Evolutionary conservation across 306 rosid species (phyloP).

Genomic region (Arachis stenosperma): DNA sequence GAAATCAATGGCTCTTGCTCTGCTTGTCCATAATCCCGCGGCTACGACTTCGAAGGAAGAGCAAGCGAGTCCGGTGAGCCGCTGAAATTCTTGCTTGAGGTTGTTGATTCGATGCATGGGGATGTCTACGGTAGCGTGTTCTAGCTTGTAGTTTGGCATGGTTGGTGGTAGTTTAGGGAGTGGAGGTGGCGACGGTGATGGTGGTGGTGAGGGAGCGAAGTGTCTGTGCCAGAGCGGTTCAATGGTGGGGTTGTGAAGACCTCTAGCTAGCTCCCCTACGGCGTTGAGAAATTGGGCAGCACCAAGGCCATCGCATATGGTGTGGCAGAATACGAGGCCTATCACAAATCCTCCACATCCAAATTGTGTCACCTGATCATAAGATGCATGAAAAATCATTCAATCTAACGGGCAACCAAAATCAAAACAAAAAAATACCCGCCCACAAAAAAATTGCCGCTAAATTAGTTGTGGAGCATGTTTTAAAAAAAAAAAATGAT

Average conservation of each 20-base stretch:
- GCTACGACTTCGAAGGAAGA: conserved; percentile 72
- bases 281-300: conserved; percentile 87
- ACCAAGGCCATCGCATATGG: conserved; percentile 82
- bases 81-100: conserved; percentile 53
- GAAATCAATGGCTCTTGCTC: conserved; percentile 55
- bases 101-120: conserved; percentile 44
- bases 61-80: conserved; percentile 54
- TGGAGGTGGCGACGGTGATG: background rate
- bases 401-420: no score
- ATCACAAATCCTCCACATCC: conserved; percentile 75
- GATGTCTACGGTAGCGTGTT: conserved; percentile 60
- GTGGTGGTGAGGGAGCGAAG: conserved; percentile 44
- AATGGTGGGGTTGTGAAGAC: conserved; percentile 44
- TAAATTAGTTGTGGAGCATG: no score
- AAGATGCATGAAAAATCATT: background rate
- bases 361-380: conserved; percentile 70
- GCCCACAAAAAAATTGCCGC: no score
- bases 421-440: no score
- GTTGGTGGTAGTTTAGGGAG: conserved; percentile 30
- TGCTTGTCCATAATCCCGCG: conserved; percentile 59
- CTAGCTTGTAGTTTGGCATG: conserved; percentile 45
- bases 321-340: conserved; percentile 77
- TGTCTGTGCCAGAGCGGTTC: conserved; percentile 68
- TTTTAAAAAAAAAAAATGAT: no score
- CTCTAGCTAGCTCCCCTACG: conserved; percentile 70